Base-by-base conservation (phyloP, 164 flowering plant genomes). In the Magnolia sinica region DNA sequence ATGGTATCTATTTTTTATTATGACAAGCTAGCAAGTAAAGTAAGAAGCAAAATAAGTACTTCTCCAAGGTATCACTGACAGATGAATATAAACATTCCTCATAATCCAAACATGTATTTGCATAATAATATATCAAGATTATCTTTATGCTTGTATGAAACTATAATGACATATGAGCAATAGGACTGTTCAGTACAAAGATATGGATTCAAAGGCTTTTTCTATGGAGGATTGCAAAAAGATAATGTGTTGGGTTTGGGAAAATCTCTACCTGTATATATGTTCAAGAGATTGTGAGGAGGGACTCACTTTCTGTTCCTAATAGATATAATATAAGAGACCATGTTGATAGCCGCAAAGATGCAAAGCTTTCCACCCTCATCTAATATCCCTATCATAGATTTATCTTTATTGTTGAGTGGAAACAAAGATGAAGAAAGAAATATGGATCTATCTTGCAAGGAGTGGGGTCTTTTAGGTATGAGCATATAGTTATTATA, bases 281-380 rank as follows among this genome's bases (percentile, higher is more conserved):
- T 63, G 78, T 81, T 76, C 83, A 81, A 63, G 83, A 81, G 72
- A 74, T 81, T 49, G 83, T 78, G 24, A 23, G 24, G 70, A 77
- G 71, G 49, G 55, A 78, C 45, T 10, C 72, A 3, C 52, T 18
- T 0, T 51, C 11, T 27, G 72, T 76, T 23, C 1, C 24, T 23
- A 23, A 23, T 23, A 23, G 24, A 23, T 23, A 23, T 23, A 23
- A 23, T 23, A 1, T 23, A 23, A 23, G 24, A 23, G 24, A 23
- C 24, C 24, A 23, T 23, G 24, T 20, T 19, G 72, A 79, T 66
- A 73, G 74, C 23, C 72, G 70, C 8, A 70, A 27, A 55, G 52
- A 59, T 58, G 24, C 24, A 23, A 23, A 72, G 3, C 31, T 55
- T 1, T 59, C 14, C 20, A 23, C 18, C 55, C 27, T 73, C 77